phyloP scores from a whole-genome alignment of 192 early-diverging fungal species.

The Umbelopsis isabellina region DNA sequence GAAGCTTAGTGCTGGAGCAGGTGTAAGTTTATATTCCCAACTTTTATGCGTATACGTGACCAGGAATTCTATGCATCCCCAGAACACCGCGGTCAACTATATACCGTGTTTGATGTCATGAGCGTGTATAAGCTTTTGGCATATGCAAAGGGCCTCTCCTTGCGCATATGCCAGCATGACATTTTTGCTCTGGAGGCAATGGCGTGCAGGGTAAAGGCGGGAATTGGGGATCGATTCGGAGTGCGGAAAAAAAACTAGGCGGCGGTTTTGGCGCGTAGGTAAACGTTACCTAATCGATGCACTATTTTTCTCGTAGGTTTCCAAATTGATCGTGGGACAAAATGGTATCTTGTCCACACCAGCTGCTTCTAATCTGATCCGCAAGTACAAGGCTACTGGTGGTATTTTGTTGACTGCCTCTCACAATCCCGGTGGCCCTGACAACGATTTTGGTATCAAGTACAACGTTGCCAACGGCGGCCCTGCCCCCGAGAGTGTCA shows the following conservation, averaged over 20 bases:
- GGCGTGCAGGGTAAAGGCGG: neutral
- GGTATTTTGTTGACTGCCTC: constrained; percentile 98
- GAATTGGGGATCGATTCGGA: neutral
- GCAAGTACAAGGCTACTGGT: constrained; percentile 83
- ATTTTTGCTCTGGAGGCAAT: no score
- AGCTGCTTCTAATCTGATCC: constrained; percentile 92
- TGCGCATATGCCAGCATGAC: no score
- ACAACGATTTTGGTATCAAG: constrained; percentile 99
- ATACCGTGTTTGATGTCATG: no score
- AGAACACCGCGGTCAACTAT: no score
- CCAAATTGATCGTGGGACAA: constrained; percentile 87
- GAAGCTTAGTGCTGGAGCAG: constrained; percentile 81
- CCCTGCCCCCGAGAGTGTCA: constrained; percentile 94
- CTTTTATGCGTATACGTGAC: constrained; percentile 3
- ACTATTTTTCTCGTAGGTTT: constrained; percentile 54
- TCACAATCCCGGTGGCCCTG: constrained; percentile 98
- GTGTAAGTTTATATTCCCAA: constrained; percentile 47
- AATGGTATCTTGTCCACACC: constrained; percentile 95
- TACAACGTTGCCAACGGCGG: constrained; percentile 97
- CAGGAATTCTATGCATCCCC: no score
- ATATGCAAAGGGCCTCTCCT: no score
- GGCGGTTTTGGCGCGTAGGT: neutral
- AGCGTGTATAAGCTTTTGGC: no score
- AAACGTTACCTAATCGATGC: constrained; percentile 18
- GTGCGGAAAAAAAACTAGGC: neutral